phyloP scores from a whole-genome alignment of 2,329 filamentous ascomycete genomes.

The Intubia oerlemansii region DNA sequence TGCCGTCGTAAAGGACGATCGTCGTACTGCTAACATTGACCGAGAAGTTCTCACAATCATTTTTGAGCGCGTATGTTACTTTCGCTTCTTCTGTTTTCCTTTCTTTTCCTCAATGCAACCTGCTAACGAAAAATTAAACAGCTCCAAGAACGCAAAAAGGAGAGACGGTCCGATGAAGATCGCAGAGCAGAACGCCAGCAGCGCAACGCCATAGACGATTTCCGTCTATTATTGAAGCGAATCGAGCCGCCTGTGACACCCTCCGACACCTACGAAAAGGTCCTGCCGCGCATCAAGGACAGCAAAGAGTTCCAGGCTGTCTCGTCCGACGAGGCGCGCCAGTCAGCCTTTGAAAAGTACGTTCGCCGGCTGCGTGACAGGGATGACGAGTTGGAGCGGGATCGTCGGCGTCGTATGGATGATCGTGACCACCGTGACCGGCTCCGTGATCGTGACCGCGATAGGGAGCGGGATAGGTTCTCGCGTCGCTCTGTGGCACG shows the following conservation, averaged over 20 bases:
- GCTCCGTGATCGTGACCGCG: conserved; percentile 27
- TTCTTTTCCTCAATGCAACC: neutral
- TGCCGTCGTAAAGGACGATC: conserved; percentile 62
- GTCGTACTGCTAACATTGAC: conserved; percentile 72
- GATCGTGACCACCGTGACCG: conserved; percentile 41
- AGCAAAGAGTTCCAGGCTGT: conserved; percentile 70
- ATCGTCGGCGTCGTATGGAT: too few species aligned
- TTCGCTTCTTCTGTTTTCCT: neutral
- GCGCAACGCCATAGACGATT: conserved; percentile 61
- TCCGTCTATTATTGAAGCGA: conserved; percentile 74
- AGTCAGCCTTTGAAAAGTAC: conserved; percentile 75
- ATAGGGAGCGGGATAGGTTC: conserved; percentile 7
- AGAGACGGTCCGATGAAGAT: conserved; percentile 66
- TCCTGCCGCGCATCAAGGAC: conserved; percentile 59
- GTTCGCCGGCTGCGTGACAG: conserved; percentile 81
- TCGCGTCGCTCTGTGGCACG: too few species aligned
- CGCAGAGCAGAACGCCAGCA: conserved; percentile 70
- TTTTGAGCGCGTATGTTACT: conserved; percentile 50
- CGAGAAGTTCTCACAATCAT: conserved; percentile 59
- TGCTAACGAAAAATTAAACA: conserved; percentile 13
- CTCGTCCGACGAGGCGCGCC: conserved; percentile 61
- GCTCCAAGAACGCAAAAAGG: conserved; percentile 77
- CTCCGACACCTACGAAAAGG: conserved; percentile 73
- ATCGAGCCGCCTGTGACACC: conserved; percentile 63
- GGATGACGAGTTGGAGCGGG: conserved; percentile 72